phyloP scores from a whole-genome alignment of 495 filamentous ascomycete genomes.

The Pseudoneurospora amorphoporcata region DNA sequence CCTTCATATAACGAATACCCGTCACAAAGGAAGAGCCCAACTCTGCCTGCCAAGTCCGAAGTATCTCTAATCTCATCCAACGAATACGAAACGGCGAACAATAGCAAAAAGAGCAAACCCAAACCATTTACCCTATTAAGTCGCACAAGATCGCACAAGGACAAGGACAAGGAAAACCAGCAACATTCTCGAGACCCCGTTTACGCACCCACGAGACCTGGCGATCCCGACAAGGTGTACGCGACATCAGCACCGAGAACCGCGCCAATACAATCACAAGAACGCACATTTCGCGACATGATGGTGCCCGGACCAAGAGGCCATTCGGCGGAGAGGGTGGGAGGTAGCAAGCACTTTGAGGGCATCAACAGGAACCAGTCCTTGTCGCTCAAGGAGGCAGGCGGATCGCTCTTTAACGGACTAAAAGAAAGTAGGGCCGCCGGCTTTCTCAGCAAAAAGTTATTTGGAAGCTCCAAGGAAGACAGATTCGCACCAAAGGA shows the following conservation, averaged over 20 bases:
- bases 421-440: slow-evolving; percentile 67
- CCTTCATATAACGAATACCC: slow-evolving; percentile 29
- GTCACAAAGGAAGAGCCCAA: slow-evolving; percentile 23
- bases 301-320: slow-evolving; percentile 51
- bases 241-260: slow-evolving; percentile 27
- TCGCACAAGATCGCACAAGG: slow-evolving; percentile 59
- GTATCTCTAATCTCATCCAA: slow-evolving; percentile 29
- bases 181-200: slow-evolving; percentile 29
- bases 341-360: slow-evolving; percentile 28
- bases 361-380: slow-evolving; percentile 24
- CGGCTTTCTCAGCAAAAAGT: slow-evolving; percentile 64
- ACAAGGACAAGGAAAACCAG: slow-evolving; percentile 35
- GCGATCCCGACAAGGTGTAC: slow-evolving; percentile 32
- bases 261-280: slow-evolving; percentile 49
- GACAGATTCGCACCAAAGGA: slow-evolving; percentile 62
- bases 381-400: slow-evolving; percentile 52
- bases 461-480: slow-evolving; percentile 67
- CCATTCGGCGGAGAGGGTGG: slow-evolving; percentile 53
- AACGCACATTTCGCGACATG: slow-evolving; percentile 53
- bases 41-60: slow-evolving; percentile 33
- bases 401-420: slow-evolving; percentile 60
- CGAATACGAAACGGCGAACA: slow-evolving; percentile 26
- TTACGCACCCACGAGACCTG: slow-evolving; percentile 18
- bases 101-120: slow-evolving; percentile 38
- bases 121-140: slow-evolving; percentile 51